Conservation (phyloP, 352 stramenopile genomes). For the Hyaloperonospora brassicae region DNA sequence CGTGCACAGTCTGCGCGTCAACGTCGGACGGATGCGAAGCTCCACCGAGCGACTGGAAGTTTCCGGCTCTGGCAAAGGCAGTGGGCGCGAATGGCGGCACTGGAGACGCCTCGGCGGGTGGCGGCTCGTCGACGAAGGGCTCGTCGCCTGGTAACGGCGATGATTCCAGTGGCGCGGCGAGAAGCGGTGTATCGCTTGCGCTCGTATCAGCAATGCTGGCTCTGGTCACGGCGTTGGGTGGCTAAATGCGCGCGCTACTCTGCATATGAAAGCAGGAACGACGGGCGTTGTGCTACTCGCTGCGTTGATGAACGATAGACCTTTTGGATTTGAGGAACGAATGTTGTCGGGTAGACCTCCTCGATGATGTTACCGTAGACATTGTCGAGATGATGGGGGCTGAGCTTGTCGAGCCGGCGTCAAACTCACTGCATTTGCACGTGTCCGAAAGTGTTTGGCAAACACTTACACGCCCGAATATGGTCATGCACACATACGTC, state of each 20-base stretch:
- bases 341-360: too few species aligned
- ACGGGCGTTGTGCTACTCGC: too few species aligned
- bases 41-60: constrained; percentile 37
- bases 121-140: constrained; percentile 19
- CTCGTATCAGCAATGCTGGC: constrained; percentile 25
- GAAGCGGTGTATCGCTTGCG: constrained; percentile 22
- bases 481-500: too few species aligned
- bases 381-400: too few species aligned
- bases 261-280: too few species aligned
- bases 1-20: constrained; percentile 54
- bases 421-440: too few species aligned
- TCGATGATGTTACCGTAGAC: too few species aligned
- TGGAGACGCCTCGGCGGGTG: constrained; percentile 29
- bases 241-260: constrained; percentile 10
- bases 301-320: too few species aligned
- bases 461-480: too few species aligned
- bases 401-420: too few species aligned
- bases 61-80: constrained; percentile 41
- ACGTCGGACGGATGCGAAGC: constrained; percentile 34
- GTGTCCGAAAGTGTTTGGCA: too few species aligned
- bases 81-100: constrained; percentile 43
- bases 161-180: constrained; percentile 13
- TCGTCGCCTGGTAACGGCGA: constrained; percentile 15
- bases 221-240: constrained; percentile 21
- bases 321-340: constrained; percentile 6